phyloP scores from a whole-genome alignment of 305 asterid genomes.

The Solanum hybrid region DNA sequence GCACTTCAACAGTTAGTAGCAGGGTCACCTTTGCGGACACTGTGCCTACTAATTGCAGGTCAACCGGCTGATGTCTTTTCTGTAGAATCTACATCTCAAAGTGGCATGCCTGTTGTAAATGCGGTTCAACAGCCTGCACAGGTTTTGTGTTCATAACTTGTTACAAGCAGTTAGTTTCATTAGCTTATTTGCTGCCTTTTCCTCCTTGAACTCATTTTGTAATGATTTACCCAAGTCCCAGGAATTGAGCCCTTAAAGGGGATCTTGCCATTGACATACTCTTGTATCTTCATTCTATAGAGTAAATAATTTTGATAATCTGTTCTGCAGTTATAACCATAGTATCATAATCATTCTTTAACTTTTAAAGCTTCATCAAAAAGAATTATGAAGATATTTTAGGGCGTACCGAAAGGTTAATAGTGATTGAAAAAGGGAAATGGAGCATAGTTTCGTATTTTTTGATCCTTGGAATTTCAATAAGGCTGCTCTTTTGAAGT shows the following conservation, averaged over 20 bases:
- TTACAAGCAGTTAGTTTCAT: neutral
- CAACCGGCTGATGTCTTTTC: conserved; percentile 80
- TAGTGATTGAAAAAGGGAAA: neutral
- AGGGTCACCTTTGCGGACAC: conserved; percentile 80
- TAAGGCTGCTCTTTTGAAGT: neutral
- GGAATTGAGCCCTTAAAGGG: neutral
- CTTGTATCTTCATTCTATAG: neutral
- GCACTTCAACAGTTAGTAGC: conserved; percentile 67
- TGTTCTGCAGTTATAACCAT: neutral
- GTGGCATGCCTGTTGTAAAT: conserved; percentile 30
- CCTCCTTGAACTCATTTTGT: neutral
- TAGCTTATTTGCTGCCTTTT: neutral
- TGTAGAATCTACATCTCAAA: conserved; percentile 28
- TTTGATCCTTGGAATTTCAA: neutral
- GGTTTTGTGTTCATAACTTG: conserved; percentile 24
- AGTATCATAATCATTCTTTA: neutral
- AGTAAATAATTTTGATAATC: neutral
- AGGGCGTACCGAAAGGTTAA: neutral
- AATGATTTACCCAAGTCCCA: neutral
- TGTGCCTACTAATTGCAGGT: conserved; percentile 79
- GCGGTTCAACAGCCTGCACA: conserved; percentile 50
- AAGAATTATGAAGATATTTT: neutral
- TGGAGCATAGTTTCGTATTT: neutral
- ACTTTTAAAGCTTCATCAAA: neutral
- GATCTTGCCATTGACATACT: neutral